Base-by-base conservation (phyloP, 2,329 filamentous ascomycete genomes). In the Colletotrichum gigasporum region DNA sequence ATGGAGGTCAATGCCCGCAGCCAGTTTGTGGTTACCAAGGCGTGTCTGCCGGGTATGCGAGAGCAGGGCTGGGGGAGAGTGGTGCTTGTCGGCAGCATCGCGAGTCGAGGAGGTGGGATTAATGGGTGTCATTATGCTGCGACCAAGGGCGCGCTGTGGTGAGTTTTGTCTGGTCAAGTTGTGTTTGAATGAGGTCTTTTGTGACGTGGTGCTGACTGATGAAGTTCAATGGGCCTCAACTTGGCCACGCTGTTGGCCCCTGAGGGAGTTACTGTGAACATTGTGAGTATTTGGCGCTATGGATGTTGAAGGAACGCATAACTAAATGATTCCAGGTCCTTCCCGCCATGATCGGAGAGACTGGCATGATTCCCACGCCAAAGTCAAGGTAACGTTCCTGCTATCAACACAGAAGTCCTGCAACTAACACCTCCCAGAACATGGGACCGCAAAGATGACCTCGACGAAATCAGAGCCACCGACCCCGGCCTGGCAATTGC, bases 51-150 rank as follows among this genome's bases (percentile, higher is more conserved):
- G 11, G 72, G 71, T 0, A 77, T 77, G 75, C 68, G 75, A 6
- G 24, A 54, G 0, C 75, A 77, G 60, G 52, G 63, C 2, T 77
- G 74, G 75, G 75, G 75, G 2, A 64, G 75, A 0, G 69, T 77
- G 6, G 69, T 77, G 12, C 59, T 77, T 9, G 68, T 77, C 2
- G 74, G 75, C 7, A 77, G 74, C 48, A 76, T 77, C 20, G 73
- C 75, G 11, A 71, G 73, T 41, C 66, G 69, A 16, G 75, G 75
- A 2, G 74, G 75, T 0, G 75, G 75, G 0, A 70, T 77, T 12
- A 77, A 77, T 20, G 75, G 75, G 3, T 77, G 75, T 2, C 75
- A 76, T 14, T 76, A 77, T n/a, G 73, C 74, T 3, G 73, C 75
- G 4, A 72, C 74, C 2, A 76, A 76, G 52, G 74, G 75, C 12